These are phyloP conservation scores for Collybiopsis confluens DNA, from an alignment of 768 basidiomycete genomes.

Conservation along the genomic window DNA sequence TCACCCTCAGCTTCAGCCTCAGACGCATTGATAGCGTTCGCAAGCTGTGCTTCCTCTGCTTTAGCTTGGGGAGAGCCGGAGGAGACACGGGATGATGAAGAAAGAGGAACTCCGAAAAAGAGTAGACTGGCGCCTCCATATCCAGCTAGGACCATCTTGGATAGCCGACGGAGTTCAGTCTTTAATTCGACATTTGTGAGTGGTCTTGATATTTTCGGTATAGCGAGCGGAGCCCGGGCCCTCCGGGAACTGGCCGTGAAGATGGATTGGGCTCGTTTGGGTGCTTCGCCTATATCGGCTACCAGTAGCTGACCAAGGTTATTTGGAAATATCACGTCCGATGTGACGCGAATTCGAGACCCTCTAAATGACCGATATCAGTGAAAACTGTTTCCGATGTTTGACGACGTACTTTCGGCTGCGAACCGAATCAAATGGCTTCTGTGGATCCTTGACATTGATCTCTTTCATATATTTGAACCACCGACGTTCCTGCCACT, in stretches of 20 bases:
- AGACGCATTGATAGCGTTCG: constrained; percentile 64
- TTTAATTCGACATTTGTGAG: constrained; percentile 51
- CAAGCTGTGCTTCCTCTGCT: constrained; percentile 58
- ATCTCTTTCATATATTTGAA: constrained; percentile 63
- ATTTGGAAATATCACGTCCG: constrained; percentile 66
- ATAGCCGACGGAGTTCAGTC: constrained; percentile 68
- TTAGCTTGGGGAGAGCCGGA: constrained; percentile 35
- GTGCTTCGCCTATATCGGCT: constrained; percentile 74
- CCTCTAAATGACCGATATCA: constrained; percentile 21
- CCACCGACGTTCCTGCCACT: constrained; percentile 76
- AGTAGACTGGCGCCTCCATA: constrained; percentile 80
- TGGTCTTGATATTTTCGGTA: constrained; percentile 9
- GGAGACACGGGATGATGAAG: constrained; percentile 26
- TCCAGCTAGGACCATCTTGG: constrained; percentile 79
- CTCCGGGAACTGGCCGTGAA: constrained; percentile 1
- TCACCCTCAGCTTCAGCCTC: constrained; percentile 61
- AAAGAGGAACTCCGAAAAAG: constrained; percentile 68
- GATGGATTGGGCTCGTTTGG: constrained; percentile 28
- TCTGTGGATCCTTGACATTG: constrained; percentile 45
- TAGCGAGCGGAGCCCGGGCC: constrained; percentile 3
- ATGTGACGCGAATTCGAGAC: constrained; percentile 70
- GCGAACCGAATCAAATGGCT: constrained; percentile 23
- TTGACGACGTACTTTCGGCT: constrained; percentile 28
- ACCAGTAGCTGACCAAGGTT: constrained; percentile 70
- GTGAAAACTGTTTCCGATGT: not conserved